Base-by-base conservation (phyloP, 495 filamentous ascomycete genomes). In the Gamarada debralockiae region DNA sequence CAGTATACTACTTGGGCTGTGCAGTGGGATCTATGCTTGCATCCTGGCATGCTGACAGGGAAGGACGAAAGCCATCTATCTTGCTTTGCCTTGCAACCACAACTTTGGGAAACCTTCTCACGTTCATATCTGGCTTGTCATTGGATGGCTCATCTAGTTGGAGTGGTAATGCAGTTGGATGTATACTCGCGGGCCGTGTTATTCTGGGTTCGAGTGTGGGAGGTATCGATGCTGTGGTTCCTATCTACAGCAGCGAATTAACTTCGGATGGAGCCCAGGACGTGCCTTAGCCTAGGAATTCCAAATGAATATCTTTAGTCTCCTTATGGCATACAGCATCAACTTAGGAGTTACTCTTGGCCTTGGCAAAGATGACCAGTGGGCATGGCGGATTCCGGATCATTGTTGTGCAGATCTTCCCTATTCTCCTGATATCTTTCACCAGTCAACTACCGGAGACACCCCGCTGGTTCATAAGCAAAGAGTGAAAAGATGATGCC, bases 351-450 rank as follows among this genome's bases (percentile, higher is more conserved):
- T 72, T 34, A 74, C 71, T 33, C 29, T 59, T n/a, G 39, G 14
- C 4, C 56, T 74, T 1, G 65, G 70, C 1, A 71, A 72, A 44
- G 52, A 58, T 0, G 70, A 56, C 48, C 64, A 78, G 64, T 79
- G 75, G 76, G 72, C 79, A 1, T 85, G 83, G 73, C 68, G 82
- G 23, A 75, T 79, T 29, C 82, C 82, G n/a, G 13, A 82, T 83
- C 25, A 74, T 83, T n/a, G 65, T 73, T 33, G 81, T 82, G 79
- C 76, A 79, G 52, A 52, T 71, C 0, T 81, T 80, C 57, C 79
- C 79, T 0, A 34, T 79, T 1, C 34, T 73, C 8, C 67, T 82
- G 2, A 54, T 79, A 38, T 60, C 67, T 3, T 61, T 78, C 56
- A 71, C 78, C 23, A 66, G 65, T 29, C 54, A 59, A 2, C 68